Evolutionary conservation across 495 filamentous ascomycete genomes (phyloP).

Genomic region (Tuber aestivum): DNA sequence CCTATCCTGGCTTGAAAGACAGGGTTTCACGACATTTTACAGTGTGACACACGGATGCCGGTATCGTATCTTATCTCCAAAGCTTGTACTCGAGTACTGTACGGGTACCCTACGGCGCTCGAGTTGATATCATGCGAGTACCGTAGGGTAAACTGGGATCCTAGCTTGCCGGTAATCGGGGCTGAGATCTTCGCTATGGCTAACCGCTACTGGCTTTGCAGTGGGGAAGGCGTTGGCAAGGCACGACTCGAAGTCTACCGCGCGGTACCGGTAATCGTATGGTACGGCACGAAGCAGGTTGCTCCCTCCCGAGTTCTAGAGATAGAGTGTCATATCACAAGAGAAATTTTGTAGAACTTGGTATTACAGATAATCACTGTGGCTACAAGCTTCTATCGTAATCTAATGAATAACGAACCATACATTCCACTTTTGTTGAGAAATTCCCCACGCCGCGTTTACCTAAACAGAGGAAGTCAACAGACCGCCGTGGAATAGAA

Average conservation of each 20-base stretch:
- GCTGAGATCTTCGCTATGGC: not conserved
- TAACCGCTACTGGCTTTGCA: not conserved
- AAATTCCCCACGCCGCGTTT: not conserved
- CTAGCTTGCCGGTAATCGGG: no score
- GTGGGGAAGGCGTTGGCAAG: not conserved
- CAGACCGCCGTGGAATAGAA: not conserved
- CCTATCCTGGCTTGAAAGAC: no score
- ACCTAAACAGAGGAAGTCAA: not conserved
- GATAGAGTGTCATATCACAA: not conserved
- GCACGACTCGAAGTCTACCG: no score
- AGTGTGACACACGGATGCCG: not conserved
- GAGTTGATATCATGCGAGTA: no score
- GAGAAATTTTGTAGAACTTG: not conserved
- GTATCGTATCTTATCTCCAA: not conserved
- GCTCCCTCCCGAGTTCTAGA: no score
- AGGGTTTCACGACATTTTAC: no score
- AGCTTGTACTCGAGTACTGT: not conserved
- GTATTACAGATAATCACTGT: not conserved
- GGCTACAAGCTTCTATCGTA: not conserved
- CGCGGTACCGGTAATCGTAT: no score
- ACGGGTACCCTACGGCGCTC: no score
- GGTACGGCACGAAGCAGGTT: no score
- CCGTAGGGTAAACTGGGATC: not conserved
- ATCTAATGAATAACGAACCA: not conserved
- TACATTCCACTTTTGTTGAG: not conserved